Base-by-base conservation (phyloP, 352 stramenopile genomes). In the Aphanomyces astaci region DNA sequence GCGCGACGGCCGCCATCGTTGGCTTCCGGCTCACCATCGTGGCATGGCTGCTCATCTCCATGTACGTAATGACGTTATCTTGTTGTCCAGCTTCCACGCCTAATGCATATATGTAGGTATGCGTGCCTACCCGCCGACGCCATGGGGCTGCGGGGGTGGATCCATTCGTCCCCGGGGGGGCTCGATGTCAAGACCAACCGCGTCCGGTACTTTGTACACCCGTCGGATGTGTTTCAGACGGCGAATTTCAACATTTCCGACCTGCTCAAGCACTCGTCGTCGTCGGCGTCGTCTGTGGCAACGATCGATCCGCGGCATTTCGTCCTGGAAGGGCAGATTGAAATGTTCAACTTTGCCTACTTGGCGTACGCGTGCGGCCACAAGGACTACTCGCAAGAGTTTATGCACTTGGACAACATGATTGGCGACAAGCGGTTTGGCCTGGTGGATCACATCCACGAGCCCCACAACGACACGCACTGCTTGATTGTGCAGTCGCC, bases 311-410 rank as follows among this genome's bases (percentile, higher is more conserved):
- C 73, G 9, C 52, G 65, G 15, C 75, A 76, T 11, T 84, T 84
- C 52, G 71, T 84, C 17, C 62, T 84, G 48, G 66, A 78, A 15
- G 64, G 56, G 11, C 77, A 84, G 25, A 67, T 84, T 15, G 67
- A 80, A 33, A 71, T 75, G 11, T 81, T 84, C 74, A 84, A 84
- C 40, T 73, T 80, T 53, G 70, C 75, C 1, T 75, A 80, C 43
- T 71, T 84, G 19, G 75, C 75, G 10, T 81, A 84, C 51, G 67
- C 72, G 11, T 78, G 77, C 10, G 77, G 77, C 1, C 75, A 75
- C 56, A 71, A 67, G n/a, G 52, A 76, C 30, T 77, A 81, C 66
- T 65, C 72, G 54, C 65, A 75, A 45, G 67, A 77, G 3, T 33
- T 66, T 15, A 49, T 69, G 25, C 40, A 63, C 11, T 17, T 83